phyloP scores from a whole-genome alignment of 768 basidiomycete species.

The Hysterangium stoloniferum region DNA sequence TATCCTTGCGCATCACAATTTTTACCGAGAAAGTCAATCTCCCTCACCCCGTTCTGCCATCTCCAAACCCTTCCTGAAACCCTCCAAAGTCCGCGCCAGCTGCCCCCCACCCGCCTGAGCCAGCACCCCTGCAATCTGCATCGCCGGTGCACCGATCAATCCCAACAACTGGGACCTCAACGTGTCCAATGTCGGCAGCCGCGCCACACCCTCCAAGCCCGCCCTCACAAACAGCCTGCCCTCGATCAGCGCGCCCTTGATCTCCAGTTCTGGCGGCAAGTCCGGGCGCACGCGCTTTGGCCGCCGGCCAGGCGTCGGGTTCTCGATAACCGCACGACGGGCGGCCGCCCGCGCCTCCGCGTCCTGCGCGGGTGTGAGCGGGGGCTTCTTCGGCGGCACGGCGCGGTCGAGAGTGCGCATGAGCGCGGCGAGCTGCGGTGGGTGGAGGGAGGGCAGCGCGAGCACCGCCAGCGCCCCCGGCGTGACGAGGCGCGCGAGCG shows the following conservation, averaged over 20 bases:
- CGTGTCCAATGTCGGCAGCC: constrained; percentile 70
- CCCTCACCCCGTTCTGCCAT: constrained; percentile 21
- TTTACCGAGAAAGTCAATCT: background rate
- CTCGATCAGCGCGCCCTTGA: constrained; percentile 78
- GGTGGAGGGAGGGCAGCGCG: constrained; percentile 57
- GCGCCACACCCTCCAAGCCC: constrained; percentile 54
- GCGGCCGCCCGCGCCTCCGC: constrained; percentile 37
- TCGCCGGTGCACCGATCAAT: constrained; percentile 64
- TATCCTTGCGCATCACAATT: no score
- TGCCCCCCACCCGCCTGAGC: constrained; percentile 62
- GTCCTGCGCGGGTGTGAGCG: constrained; percentile 41
- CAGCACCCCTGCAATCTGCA: constrained; percentile 64
- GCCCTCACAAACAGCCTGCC: constrained; percentile 56
- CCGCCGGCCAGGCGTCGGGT: constrained; percentile 51
- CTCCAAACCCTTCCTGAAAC: constrained; percentile 61
- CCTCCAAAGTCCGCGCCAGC: constrained; percentile 66
- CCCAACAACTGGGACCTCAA: constrained; percentile 81
- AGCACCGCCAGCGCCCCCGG: constrained; percentile 60
- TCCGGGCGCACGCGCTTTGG: constrained; percentile 50
- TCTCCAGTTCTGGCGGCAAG: constrained; percentile 54
- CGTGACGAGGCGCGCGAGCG: constrained; percentile 45
- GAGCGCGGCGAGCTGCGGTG: constrained; percentile 61
- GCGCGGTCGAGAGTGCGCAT: constrained; percentile 59
- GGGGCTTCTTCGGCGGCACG: constrained; percentile 50
- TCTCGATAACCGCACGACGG: constrained; percentile 46